Conservation (phyloP, 106 monocot species). For the Apostasia shenzhenica region DNA sequence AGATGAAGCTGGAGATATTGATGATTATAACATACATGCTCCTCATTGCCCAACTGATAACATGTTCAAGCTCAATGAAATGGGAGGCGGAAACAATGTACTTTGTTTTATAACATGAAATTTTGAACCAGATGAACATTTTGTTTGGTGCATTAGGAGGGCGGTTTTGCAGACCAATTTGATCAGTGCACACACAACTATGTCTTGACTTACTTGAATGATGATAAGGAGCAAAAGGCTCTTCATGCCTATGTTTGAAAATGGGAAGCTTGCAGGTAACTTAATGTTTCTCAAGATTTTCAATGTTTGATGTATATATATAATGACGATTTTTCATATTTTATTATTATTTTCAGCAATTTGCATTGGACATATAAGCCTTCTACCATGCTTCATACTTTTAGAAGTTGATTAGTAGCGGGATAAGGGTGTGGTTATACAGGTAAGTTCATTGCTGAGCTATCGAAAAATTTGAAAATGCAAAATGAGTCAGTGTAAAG, state of each 20-base stretch:
- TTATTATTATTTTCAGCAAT: background rate
- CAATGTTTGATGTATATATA: background rate
- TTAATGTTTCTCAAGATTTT: too few relatives aligned
- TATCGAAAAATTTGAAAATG: background rate
- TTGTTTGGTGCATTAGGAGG: background rate
- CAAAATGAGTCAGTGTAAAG: too few relatives aligned
- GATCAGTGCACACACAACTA: slow-evolving; percentile 15
- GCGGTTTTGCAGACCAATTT: slow-evolving; percentile 1
- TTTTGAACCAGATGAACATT: background rate
- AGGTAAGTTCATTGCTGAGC: slow-evolving; percentile 4
- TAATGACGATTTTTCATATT: too few relatives aligned
- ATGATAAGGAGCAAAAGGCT: slow-evolving; percentile 5
- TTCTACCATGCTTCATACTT: background rate
- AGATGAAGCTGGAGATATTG: background rate
- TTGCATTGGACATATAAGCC: background rate
- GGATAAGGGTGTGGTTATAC: slow-evolving; percentile 9
- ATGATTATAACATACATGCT: slow-evolving; percentile 17
- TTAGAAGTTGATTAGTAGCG: background rate
- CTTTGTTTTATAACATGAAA: background rate
- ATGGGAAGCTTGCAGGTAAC: slow-evolving; percentile 13
- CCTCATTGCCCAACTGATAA: background rate
- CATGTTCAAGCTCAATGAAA: background rate
- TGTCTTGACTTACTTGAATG: slow-evolving; percentile 7
- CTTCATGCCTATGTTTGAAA: slow-evolving; percentile 6
- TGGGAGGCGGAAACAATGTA: background rate